Evolutionary conservation across 129 eudicot genomes (phyloP), one percentile per base, ranked within the genome.

Genomic region (Centaurea solstitialis): DNA sequence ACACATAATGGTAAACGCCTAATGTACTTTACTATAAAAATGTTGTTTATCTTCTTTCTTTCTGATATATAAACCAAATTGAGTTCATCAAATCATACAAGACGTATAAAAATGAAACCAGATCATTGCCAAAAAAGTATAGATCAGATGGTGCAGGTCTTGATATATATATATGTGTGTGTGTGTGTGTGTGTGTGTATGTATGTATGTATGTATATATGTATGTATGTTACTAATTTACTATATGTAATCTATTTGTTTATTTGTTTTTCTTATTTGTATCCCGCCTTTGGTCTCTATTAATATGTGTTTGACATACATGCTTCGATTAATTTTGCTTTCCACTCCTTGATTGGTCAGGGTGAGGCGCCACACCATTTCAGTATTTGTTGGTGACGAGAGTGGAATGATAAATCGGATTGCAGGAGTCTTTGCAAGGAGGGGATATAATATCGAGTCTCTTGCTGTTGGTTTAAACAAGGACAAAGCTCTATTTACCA

Each of bases 401-500:
- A 93, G 98, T 88, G 97, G 98, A 80, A 93, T 93, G 94, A 93
- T 93, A 70, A 93, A 93, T 79, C 94, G 97, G 62, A 93, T 93
- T 86, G 98, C 97, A 13, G 97, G 97, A 75, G 98, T 93, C 7
- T 93, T 93, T 85, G 98, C 98, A 72, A 86, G 98, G 81, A 91
- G 97, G 84, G 98, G 98, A 40, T 91, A 91, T 78, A 93, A 91
- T 75, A 93, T 91, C 22, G 98, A 93, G 87, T 91, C 98, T 39
- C 97, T 93, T 76, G 97, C 98, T 43, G 98, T 93, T 84, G 98
- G 98, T 57, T 85, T 93, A 76, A 93, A 93, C 80, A 93, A 89
- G 90, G 98, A 93, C 73, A 93, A 87, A 74, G 97, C 98, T 82
- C 94, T 93, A 21, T 93, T 93, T 77, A 93, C 98, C 57, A 93